Percentiles rank a stretch among this genome's conserved stretches.
These are phyloP conservation scores for Geotrichum citri-aurantii DNA, from an alignment of 1,139 yeast species.

Conservation along the genomic window DNA sequence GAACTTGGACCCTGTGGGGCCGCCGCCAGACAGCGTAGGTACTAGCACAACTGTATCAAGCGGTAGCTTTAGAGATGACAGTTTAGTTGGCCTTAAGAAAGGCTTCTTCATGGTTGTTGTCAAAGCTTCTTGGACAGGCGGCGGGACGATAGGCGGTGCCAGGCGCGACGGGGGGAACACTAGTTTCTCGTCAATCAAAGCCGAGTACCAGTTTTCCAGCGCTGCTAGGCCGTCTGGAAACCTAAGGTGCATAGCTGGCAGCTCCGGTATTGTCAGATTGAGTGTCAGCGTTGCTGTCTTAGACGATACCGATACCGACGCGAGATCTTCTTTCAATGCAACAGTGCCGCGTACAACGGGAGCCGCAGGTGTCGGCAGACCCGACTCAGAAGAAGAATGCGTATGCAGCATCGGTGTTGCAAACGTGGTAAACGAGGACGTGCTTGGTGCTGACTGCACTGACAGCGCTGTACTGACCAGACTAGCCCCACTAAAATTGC, in stretches of 20 bases:
- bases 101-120: neutral
- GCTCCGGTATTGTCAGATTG: conserved; percentile 9
- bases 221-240: conserved; percentile 9
- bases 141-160: neutral
- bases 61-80: conserved; percentile 8
- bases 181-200: conserved; percentile 8
- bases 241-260: conserved; percentile 18
- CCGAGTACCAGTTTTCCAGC: conserved; percentile 18
- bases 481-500: neutral
- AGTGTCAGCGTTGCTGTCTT: conserved; percentile 15
- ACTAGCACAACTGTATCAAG: conserved; percentile 22
- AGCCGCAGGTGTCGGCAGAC: neutral
- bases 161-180: conserved; percentile 11
- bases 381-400: neutral
- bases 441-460: neutral
- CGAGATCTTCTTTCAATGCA: conserved; percentile 20
- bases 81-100: neutral
- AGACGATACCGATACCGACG: conserved; percentile 15
- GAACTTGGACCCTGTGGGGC: conserved; percentile 20
- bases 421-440: neutral
- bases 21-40: conserved; percentile 19
- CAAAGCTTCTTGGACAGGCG: neutral
- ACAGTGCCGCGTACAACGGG: conserved; percentile 21
- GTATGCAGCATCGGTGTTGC: neutral
- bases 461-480: neutral